Base-by-base conservation (phyloP, 441 rosid species). In the Pelargonium cotyledonis region DNA sequence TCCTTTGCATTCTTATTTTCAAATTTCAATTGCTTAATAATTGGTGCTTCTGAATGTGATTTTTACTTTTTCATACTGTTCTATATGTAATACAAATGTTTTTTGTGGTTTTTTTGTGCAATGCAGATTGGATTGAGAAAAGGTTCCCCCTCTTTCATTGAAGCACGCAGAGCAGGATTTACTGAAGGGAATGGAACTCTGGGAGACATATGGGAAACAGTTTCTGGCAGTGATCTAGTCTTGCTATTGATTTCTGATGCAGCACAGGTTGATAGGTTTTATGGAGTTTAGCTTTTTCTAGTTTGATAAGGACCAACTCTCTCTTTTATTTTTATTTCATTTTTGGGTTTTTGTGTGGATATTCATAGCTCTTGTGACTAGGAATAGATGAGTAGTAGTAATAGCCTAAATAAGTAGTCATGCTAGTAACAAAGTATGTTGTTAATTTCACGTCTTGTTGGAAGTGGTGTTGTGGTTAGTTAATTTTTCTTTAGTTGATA, bases 131-230 rank as follows among this genome's bases (percentile, higher is more conserved):
- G 98, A 19, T 88, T 91, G 29, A 86, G 96, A 76, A 91, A 82
- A 81, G 97, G 96, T n/a, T 93, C 97, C 66, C 76, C 85, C 6
- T 93, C 98, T 8, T 91, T 88, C 77, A 83, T 79, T 75, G 97
- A 93, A 76, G 97, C 98, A 71, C 98, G 92, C 49, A 85, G 86
- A 62, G 95, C 87, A 49, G 92, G 97, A 0, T 93, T 93, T 78
- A 78, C 93, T 0, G 96, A 94, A 78, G 97, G 88, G 73, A 88
- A 40, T 78, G 95, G 93, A 41, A 91, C 97, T 66, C 68, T 88
- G 70, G 98, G 98, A 65, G 98, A 87, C 67, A 91, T 91, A 21
- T 91, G 84, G 84, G 98, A 94, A 79, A 94, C 97, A 40, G 63
- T 91, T 77, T 80, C 93, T 31, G 89, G 90, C 72, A 94, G 97